These are phyloP conservation scores for Botrytis deweyae DNA, from an alignment of 2,329 filamentous ascomycete genomes.

Conservation along the genomic window DNA sequence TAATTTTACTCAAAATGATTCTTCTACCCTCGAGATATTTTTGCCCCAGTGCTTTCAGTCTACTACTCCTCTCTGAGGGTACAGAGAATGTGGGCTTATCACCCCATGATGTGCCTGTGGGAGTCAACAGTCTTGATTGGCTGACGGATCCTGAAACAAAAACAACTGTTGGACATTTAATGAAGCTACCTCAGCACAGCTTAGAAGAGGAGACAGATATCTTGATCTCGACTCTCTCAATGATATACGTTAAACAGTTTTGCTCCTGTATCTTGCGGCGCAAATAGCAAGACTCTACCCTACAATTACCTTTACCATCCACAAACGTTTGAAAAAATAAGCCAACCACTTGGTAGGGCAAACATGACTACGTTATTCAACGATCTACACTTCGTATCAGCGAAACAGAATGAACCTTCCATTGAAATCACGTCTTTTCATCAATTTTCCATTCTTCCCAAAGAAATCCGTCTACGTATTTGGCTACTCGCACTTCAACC, in stretches of 20 bases:
- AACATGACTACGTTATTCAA: conserved; percentile 2
- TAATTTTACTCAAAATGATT: neutral
- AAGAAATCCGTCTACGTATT: conserved; percentile 10
- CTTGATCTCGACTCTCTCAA: neutral
- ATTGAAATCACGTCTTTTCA: neutral
- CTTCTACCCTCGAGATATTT: neutral
- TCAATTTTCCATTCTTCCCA: conserved; percentile 7
- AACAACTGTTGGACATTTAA: neutral
- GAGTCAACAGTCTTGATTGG: neutral
- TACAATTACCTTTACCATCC: neutral
- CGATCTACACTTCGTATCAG: neutral
- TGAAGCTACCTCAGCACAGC: neutral
- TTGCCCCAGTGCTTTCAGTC: neutral
- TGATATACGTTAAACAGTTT: neutral
- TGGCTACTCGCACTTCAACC: conserved; percentile 5
- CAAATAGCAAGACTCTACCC: neutral
- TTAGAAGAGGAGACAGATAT: neutral
- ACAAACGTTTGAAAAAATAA: neutral
- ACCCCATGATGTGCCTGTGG: neutral
- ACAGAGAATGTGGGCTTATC: neutral
- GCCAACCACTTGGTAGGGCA: neutral
- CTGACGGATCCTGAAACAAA: neutral
- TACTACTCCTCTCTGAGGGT: neutral
- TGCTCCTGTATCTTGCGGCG: no score
- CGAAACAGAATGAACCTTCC: neutral